These are phyloP conservation scores for Gracilaria caudata DNA, from an alignment of 23 red algal species.

Conservation along the genomic window DNA sequence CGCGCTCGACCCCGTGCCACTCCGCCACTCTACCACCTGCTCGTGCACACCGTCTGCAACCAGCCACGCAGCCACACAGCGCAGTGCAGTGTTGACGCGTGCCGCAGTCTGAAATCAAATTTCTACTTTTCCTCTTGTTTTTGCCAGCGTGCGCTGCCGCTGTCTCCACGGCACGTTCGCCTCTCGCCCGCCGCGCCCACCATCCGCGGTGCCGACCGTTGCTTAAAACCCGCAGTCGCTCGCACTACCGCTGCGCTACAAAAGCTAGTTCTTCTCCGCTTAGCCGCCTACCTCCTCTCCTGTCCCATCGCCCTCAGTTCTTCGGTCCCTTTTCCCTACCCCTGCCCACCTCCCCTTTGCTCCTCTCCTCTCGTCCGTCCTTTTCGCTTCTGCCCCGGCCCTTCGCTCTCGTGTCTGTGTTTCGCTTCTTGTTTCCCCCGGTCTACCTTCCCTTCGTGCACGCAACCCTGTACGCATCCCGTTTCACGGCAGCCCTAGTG, in stretches of 20 bases:
- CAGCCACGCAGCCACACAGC: too few species aligned
- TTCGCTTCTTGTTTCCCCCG: not conserved
- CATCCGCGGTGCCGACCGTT: conserved; percentile 8
- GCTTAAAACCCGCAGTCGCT: not conserved
- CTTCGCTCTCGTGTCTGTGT: not conserved
- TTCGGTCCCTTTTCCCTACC: not conserved
- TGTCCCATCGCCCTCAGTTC: not conserved
- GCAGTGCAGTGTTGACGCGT: not conserved
- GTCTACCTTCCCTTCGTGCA: not conserved
- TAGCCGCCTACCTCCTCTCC: not conserved
- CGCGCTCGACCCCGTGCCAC: not conserved
- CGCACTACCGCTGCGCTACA: not conserved
- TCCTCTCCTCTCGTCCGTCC: not conserved
- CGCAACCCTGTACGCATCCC: conserved; percentile 3
- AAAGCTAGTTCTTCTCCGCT: not conserved
- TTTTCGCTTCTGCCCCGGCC: not conserved
- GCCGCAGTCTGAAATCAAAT: not conserved
- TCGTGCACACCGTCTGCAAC: not conserved
- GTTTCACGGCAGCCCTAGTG: too few species aligned
- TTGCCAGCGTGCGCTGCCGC: not conserved
- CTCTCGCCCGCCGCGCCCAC: not conserved
- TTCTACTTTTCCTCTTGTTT: conserved; percentile 11
- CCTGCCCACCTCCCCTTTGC: not conserved
- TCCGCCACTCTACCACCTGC: not conserved
- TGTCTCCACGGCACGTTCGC: conserved; percentile 18